These are phyloP conservation scores for Cladosporium sphaerospermum DNA, from an alignment of 2,329 filamentous ascomycete species.

Conservation along the genomic window DNA sequence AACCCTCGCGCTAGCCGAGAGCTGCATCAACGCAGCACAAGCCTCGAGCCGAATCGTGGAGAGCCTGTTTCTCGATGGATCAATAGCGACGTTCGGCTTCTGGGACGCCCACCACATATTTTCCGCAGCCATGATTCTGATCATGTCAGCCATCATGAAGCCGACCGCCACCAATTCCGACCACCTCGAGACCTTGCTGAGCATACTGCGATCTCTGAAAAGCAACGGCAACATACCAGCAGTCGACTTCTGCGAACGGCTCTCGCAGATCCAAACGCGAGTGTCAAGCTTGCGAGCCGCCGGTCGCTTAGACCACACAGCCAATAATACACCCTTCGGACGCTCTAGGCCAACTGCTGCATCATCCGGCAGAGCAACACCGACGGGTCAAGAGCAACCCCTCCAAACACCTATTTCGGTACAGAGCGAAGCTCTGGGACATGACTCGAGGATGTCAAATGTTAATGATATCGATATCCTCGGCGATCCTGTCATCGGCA, in stretches of 20 bases:
- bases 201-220: conserved; percentile 35
- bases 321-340: not conserved
- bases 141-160: conserved; percentile 35
- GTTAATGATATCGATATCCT: conserved; percentile 14
- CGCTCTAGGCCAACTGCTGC: not conserved
- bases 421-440: conserved; percentile 4
- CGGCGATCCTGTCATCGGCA: conserved; percentile 19
- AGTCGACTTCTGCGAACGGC: conserved; percentile 37
- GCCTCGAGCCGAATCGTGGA: conserved; percentile 40
- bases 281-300: conserved; percentile 1
- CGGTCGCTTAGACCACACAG: not conserved
- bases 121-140: conserved; percentile 40
- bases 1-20: conserved; percentile 29
- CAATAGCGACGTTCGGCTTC: conserved; percentile 44
- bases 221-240: conserved; percentile 40
- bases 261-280: conserved; percentile 26
- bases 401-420: not conserved
- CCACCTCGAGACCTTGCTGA: conserved; percentile 35
- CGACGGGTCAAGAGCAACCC: not conserved
- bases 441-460: not conserved
- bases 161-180: conserved; percentile 31
- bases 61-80: conserved; percentile 43
- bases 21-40: conserved; percentile 41
- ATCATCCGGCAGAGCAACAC: not conserved
- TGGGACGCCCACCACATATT: conserved; percentile 45